These are phyloP conservation scores for Phytophthora aleatoria DNA, from an alignment of 352 stramenopile species.

Conservation along the genomic window DNA sequence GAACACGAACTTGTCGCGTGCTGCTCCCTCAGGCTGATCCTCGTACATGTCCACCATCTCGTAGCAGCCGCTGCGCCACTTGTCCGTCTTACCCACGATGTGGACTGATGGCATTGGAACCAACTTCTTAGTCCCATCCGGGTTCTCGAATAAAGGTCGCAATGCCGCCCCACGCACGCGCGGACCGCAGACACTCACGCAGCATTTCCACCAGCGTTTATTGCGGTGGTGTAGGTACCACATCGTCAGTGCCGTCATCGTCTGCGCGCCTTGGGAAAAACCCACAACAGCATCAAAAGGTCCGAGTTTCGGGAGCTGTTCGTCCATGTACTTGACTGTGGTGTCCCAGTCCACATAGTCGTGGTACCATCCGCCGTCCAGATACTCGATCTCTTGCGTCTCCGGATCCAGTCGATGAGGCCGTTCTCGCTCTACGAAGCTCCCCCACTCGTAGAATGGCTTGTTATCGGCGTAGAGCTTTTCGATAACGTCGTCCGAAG, in stretches of 20 bases:
- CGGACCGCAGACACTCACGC: conserved; percentile 47
- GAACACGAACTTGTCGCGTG: conserved; percentile 42
- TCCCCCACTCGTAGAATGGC: conserved; percentile 59
- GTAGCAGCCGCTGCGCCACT: conserved; percentile 43
- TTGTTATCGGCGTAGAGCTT: conserved; percentile 47
- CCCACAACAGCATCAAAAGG: conserved; percentile 67
- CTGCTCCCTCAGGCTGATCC: conserved; percentile 18
- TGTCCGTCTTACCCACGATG: conserved; percentile 63
- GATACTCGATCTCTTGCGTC: conserved; percentile 30
- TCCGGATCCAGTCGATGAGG: conserved; percentile 21
- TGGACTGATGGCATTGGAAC: conserved; percentile 70
- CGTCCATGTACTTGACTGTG: conserved; percentile 51
- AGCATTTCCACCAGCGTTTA: conserved; percentile 51
- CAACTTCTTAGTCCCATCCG: conserved; percentile 30
- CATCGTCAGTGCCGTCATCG: conserved; percentile 54
- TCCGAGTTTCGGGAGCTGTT: conserved; percentile 44
- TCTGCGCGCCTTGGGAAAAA: conserved; percentile 71
- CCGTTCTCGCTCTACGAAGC: conserved; percentile 34
- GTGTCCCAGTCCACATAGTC: conserved; percentile 51
- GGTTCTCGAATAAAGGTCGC: conserved; percentile 47
- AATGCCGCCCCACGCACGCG: conserved; percentile 30
- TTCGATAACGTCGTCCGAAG: conserved; percentile 54
- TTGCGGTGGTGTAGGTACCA: conserved; percentile 41
- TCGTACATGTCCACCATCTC: conserved; percentile 54
- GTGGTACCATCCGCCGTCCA: conserved; percentile 51